Conservation (phyloP, 1,284 basidiomycete species). For the Cryptococcus depauperatus region DNA sequence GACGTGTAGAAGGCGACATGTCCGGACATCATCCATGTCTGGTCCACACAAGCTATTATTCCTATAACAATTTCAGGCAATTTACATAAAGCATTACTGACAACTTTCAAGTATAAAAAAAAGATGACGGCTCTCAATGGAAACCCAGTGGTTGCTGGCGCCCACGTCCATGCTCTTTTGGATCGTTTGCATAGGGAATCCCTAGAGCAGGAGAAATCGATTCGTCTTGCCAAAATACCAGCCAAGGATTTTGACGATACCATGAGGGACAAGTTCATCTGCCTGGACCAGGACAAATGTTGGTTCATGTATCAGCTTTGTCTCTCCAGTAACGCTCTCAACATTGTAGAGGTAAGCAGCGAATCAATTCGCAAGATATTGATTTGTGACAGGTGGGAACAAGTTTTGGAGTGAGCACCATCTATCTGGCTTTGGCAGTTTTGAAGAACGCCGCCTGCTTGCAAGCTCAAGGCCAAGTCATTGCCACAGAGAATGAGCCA, state of each 20-base stretch:
- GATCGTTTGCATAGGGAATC: constrained; percentile 19
- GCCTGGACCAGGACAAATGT: constrained; percentile 30
- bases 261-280: constrained; percentile 29
- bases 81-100: too few species aligned
- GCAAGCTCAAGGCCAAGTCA: constrained; percentile 14
- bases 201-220: constrained; percentile 15
- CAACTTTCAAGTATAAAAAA: too few species aligned
- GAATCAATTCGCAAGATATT: not conserved
- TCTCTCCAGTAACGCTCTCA: constrained; percentile 13
- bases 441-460: constrained; percentile 8
- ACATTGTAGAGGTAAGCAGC: constrained; percentile 25
- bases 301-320: constrained; percentile 24
- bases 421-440: constrained; percentile 30
- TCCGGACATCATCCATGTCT: too few species aligned
- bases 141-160: constrained; percentile 12
- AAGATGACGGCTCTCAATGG: not conserved
- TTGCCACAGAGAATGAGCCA: constrained; percentile 28
- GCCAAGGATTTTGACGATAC: constrained; percentile 11
- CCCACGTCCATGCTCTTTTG: constrained; percentile 13
- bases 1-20: too few species aligned
- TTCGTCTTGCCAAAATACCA: constrained; percentile 4
- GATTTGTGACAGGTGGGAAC: constrained; percentile 22
- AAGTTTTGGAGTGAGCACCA: constrained; percentile 28
- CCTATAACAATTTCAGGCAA: too few species aligned
- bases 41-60: too few species aligned